A percentile compares a stretch with the other conserved stretches of the same genome.
phyloP scores from a whole-genome alignment of 2,329 filamentous ascomycete genomes.

The Akanthomyces dipterigenus region DNA sequence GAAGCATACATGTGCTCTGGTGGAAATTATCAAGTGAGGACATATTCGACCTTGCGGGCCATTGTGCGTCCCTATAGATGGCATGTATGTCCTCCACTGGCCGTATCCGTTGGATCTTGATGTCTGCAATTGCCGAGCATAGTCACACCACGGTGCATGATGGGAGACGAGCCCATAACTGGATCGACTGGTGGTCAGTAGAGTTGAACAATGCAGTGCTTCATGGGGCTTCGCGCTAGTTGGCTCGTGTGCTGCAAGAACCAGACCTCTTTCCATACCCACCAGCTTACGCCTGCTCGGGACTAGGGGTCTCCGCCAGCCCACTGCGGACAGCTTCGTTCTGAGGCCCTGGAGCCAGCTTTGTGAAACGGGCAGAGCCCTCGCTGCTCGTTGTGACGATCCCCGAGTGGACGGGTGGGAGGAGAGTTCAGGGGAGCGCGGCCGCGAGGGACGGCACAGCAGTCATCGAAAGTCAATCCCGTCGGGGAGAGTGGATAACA shows the following conservation, averaged over 20 bases:
- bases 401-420: not conserved
- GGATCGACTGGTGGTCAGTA: not conserved
- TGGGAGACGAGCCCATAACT: not conserved
- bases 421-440: not conserved
- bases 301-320: not conserved
- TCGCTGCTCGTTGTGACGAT: not conserved
- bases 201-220: not conserved
- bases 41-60: not conserved
- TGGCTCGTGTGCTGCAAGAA: not conserved
- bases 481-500: not conserved
- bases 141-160: not conserved
- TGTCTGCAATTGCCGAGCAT: not conserved
- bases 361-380: conserved; percentile 2
- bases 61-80: too few species aligned
- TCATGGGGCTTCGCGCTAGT: not conserved
- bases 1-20: not conserved
- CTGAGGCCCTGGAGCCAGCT: not conserved
- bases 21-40: not conserved
- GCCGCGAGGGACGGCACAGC: not conserved
- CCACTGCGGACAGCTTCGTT: conserved; percentile 1
- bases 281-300: conserved; percentile 4
- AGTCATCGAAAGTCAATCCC: not conserved
- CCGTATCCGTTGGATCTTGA: not conserved
- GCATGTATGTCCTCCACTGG: too few species aligned
- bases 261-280: not conserved